A percentile compares a stretch with the other conserved stretches of the same genome.
phyloP scores from a whole-genome alignment of 495 filamentous ascomycete species.

The Penicillium egyptiacum region DNA sequence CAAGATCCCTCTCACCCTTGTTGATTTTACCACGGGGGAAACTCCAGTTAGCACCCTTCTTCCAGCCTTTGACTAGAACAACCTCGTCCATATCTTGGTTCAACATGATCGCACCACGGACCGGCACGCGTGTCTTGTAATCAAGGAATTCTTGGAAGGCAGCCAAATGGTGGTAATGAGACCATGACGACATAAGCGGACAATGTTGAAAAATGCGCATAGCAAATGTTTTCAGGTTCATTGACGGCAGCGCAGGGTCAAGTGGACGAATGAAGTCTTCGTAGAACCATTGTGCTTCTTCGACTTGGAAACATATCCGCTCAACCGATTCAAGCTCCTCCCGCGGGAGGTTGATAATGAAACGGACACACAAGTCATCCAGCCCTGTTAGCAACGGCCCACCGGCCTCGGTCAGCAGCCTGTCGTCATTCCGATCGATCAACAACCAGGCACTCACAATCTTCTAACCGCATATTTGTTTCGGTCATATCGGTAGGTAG shows the following conservation, averaged over 20 bases:
- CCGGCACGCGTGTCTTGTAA: slow-evolving; percentile 92
- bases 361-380: slow-evolving; percentile 92
- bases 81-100: slow-evolving; percentile 89
- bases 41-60: slow-evolving; percentile 94
- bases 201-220: slow-evolving; percentile 90
- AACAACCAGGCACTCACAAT: slow-evolving; percentile 63
- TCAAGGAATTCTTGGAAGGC: slow-evolving; percentile 87
- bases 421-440: slow-evolving; percentile 7
- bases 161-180: slow-evolving; percentile 68
- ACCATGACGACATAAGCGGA: slow-evolving; percentile 78
- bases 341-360: slow-evolving; percentile 91
- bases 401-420: slow-evolving; percentile 13
- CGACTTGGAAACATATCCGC: slow-evolving; percentile 95
- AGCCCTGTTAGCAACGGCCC: slow-evolving; percentile 59
- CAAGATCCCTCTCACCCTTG: slow-evolving; percentile 87
- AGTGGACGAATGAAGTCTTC: slow-evolving; percentile 96
- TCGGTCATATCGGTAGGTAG: slow-evolving; percentile 63
- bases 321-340: slow-evolving; percentile 87
- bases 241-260: slow-evolving; percentile 78
- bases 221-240: slow-evolving; percentile 79
- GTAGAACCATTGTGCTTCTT: slow-evolving; percentile 99
- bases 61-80: slow-evolving; percentile 94
- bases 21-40: slow-evolving; percentile 97
- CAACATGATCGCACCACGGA: slow-evolving; percentile 88
- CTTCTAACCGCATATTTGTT: slow-evolving; percentile 80